Conservation (phyloP, 148 eudicot species). For the Rhododendron henanense region DNA sequence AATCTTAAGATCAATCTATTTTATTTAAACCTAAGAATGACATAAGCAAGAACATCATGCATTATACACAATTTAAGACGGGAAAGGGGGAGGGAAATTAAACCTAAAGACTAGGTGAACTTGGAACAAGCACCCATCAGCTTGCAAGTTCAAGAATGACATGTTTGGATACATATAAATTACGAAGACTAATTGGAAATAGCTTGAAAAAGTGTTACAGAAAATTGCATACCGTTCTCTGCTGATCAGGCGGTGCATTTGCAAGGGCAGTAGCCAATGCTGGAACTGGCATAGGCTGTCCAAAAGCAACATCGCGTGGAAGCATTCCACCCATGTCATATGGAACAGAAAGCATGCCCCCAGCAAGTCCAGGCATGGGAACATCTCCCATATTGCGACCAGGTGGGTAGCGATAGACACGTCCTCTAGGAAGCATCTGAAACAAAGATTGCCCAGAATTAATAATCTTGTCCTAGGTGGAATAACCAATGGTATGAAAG, state of each 20-base stretch:
- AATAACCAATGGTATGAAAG: background rate
- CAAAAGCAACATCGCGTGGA: constrained; percentile 17
- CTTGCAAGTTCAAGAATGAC: background rate
- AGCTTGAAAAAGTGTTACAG: background rate
- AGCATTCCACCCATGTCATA: constrained; percentile 24
- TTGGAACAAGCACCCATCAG: background rate
- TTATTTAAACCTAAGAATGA: background rate
- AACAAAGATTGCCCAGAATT: background rate
- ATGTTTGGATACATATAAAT: background rate
- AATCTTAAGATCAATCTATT: background rate
- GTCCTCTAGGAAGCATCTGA: constrained; percentile 74
- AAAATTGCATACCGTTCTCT: constrained; percentile 58
- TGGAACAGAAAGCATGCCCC: constrained; percentile 56
- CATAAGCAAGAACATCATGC: background rate
- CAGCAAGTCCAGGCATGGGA: constrained; percentile 41
- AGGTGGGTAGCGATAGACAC: constrained; percentile 50
- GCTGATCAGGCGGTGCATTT: constrained; percentile 63
- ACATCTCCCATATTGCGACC: constrained; percentile 55
- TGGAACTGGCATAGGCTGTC: constrained; percentile 51
- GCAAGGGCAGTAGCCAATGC: constrained; percentile 76
- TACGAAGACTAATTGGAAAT: background rate
- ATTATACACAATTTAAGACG: background rate
- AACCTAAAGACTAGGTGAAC: no score
- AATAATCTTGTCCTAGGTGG: background rate
- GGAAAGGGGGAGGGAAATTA: no score